Conservation (phyloP, 352 stramenopile species). For the Peronosclerospora sorghi region DNA sequence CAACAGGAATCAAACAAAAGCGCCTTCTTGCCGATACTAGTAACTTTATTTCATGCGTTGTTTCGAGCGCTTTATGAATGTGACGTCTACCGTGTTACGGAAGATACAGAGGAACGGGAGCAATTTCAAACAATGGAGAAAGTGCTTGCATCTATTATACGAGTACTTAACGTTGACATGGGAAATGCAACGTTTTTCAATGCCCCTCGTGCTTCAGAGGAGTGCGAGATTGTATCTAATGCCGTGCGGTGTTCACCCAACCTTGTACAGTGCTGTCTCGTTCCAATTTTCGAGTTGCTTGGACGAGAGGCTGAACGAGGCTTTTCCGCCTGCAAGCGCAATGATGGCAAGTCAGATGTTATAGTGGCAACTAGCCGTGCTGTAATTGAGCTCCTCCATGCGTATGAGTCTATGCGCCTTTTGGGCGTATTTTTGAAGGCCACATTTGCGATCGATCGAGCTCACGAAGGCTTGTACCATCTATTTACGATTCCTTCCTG, state of each 20-base stretch:
- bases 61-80: constrained; percentile 52
- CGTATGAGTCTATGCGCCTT: constrained; percentile 80
- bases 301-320: constrained; percentile 16
- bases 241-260: constrained; percentile 69
- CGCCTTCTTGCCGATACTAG: constrained; percentile 24
- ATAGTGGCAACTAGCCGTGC: constrained; percentile 21
- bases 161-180: constrained; percentile 11
- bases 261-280: constrained; percentile 51
- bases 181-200: constrained; percentile 2
- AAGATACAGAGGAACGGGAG: constrained; percentile 72
- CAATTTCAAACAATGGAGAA: constrained; percentile 76
- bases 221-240: constrained; percentile 43
- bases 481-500: constrained; percentile 34
- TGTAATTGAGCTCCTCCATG: constrained; percentile 48
- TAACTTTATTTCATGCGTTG: constrained; percentile 43
- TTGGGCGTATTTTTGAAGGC: constrained; percentile 48
- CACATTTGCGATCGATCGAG: constrained; percentile 21
- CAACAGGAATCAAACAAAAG: constrained; percentile 20
- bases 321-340: constrained; percentile 1
- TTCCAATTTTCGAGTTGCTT: constrained; percentile 51
- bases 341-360: neutral
- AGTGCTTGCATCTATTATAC: constrained; percentile 43
- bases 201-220: constrained; percentile 12
- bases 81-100: constrained; percentile 78
- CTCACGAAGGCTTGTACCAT: constrained; percentile 30